Evolutionary conservation across 2,329 filamentous ascomycete species (phyloP).

Genomic region (Fusarium protoensiforme): DNA sequence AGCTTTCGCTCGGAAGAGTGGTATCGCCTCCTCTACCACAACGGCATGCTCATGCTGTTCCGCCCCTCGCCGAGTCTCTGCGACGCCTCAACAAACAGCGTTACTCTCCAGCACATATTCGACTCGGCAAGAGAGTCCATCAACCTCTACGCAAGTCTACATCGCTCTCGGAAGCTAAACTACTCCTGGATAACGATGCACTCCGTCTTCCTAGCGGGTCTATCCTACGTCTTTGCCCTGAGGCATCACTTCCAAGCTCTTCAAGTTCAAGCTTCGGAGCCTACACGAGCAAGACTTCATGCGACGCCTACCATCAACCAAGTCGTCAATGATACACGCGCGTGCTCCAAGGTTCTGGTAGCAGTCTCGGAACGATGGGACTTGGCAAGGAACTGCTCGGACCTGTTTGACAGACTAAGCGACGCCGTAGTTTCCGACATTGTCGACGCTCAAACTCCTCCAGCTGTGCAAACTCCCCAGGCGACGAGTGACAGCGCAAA

Average conservation of each 20-base stretch:
- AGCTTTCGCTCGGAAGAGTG: conserved; percentile 55
- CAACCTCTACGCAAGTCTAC: conserved; percentile 55
- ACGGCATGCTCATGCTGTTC: conserved; percentile 55
- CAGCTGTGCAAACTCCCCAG: not conserved
- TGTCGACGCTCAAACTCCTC: conserved; percentile 38
- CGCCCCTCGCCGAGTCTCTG: conserved; percentile 51
- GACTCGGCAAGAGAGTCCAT: conserved; percentile 53
- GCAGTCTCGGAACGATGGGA: conserved; percentile 57
- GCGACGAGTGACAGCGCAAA: not conserved
- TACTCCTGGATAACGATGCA: conserved; percentile 62
- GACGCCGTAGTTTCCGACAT: conserved; percentile 55
- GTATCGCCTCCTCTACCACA: conserved; percentile 57
- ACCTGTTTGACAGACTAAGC: conserved; percentile 56
- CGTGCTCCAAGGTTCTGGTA: conserved; percentile 57
- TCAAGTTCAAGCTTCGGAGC: conserved; percentile 18
- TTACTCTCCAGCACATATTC: conserved; percentile 51
- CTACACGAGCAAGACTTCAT: conserved; percentile 30
- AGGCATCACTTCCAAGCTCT: conserved; percentile 52
- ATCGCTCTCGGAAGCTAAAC: conserved; percentile 58
- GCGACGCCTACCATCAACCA: conserved; percentile 53
- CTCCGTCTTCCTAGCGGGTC: conserved; percentile 58
- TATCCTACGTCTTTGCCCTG: conserved; percentile 56
- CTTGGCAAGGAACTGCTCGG: conserved; percentile 51
- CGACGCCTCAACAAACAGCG: conserved; percentile 39
- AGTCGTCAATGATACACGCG: conserved; percentile 55